These are phyloP conservation scores for Mycena sp. DNA, from an alignment of 1,284 basidiomycete genomes.

Conservation along the genomic window DNA sequence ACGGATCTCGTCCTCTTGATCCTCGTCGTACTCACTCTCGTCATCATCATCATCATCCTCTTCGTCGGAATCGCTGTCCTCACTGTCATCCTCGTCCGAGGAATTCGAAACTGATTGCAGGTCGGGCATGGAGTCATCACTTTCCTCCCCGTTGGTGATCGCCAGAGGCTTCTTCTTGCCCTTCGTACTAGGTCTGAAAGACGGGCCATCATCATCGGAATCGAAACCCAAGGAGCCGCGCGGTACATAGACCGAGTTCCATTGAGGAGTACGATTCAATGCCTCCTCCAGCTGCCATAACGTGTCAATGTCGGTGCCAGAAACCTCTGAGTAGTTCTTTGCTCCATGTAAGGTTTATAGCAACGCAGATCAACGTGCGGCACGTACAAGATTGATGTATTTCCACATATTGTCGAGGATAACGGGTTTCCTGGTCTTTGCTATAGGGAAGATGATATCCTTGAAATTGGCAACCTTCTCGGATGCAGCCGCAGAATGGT, in stretches of 20 bases:
- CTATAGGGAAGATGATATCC: conserved; percentile 66
- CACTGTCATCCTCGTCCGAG: conserved; percentile 50
- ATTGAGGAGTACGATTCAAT: conserved; percentile 62
- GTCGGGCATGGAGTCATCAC: conserved; percentile 68
- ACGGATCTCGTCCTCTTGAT: conserved; percentile 71
- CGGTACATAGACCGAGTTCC: conserved; percentile 57
- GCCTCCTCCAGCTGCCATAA: conserved; percentile 72
- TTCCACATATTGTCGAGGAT: conserved; percentile 73
- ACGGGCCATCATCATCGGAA: conserved; percentile 36
- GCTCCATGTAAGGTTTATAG: conserved; percentile 11
- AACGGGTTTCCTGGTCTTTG: conserved; percentile 57
- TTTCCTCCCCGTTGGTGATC: conserved; percentile 55
- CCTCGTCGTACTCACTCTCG: conserved; percentile 62
- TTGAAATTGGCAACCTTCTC: conserved; percentile 59
- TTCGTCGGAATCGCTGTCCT: conserved; percentile 50
- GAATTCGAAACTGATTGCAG: conserved; percentile 71
- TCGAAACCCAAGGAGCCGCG: conserved; percentile 40
- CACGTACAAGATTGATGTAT: conserved; percentile 63
- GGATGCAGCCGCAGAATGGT: conserved; percentile 65
- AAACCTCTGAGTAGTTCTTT: conserved; percentile 66
- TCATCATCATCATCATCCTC: conserved; percentile 49
- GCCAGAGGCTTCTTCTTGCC: conserved; percentile 56
- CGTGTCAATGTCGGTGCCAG: conserved; percentile 63
- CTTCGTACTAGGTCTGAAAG: conserved; percentile 41
- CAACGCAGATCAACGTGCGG: not conserved